Evolutionary conservation across 306 rosid genomes (phyloP).

Genomic region (Citrullus colocynthis): DNA sequence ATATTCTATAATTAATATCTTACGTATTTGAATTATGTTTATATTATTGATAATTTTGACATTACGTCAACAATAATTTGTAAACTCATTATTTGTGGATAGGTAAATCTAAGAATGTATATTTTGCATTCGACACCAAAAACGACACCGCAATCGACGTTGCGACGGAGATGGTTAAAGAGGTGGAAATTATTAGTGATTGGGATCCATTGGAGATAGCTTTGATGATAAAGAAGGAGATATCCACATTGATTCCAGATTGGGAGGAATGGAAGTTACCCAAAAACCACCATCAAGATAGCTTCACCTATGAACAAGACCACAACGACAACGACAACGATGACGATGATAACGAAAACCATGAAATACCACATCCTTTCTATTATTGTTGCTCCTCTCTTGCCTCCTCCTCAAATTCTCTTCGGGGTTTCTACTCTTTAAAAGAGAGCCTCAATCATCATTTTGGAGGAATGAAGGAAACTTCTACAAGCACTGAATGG

Average conservation of each 20-base stretch:
- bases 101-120: constrained; percentile 50
- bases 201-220: constrained; percentile 69
- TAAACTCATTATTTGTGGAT: too few species aligned
- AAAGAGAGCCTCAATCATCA: constrained; percentile 11
- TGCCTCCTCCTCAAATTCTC: constrained; percentile 43
- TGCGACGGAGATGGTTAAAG: constrained; percentile 79
- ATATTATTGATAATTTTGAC: too few species aligned
- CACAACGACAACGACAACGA: constrained; percentile 3
- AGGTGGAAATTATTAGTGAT: constrained; percentile 51
- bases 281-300: constrained; percentile 27
- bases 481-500: constrained; percentile 21
- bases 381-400: constrained; percentile 31
- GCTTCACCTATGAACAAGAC: constrained; percentile 40
- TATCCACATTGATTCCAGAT: constrained; percentile 39
- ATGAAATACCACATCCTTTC: constrained; percentile 27
- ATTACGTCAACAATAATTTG: background rate
- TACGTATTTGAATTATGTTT: too few species aligned
- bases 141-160: constrained; percentile 68
- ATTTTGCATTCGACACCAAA: constrained; percentile 58
- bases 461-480: constrained; percentile 6
- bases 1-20: too few species aligned
- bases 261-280: constrained; percentile 29
- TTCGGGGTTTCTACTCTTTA: constrained; percentile 25
- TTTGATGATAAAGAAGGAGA: constrained; percentile 65
- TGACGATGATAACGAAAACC: constrained; percentile 20